Percentiles rank a stretch among this genome's conserved stretches.
phyloP scores from a whole-genome alignment of 2,329 filamentous ascomycete species.

The Blastomyces gilchristii region DNA sequence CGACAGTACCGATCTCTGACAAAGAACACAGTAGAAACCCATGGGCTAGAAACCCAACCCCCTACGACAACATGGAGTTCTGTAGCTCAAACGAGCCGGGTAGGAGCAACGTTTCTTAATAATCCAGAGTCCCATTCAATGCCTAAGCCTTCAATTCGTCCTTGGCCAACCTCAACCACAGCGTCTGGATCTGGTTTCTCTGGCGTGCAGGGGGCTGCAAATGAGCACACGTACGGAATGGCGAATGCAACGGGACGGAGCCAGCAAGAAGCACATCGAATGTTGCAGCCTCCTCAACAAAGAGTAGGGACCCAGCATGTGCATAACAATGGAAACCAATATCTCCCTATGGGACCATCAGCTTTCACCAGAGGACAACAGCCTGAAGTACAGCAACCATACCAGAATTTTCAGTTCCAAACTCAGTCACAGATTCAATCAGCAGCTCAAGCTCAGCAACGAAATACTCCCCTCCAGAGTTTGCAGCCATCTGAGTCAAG shows the following conservation, averaged over 20 bases:
- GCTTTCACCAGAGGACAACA: background rate
- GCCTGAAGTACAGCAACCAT: background rate
- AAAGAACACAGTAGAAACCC: constrained; percentile 12
- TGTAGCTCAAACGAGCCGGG: background rate
- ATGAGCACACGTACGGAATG: background rate
- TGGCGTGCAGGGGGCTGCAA: background rate
- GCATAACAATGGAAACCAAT: constrained; percentile 2
- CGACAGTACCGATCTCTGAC: constrained; percentile 4
- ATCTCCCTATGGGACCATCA: background rate
- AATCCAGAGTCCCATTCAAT: background rate
- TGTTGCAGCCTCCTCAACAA: background rate
- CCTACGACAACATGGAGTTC: background rate
- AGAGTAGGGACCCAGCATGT: background rate
- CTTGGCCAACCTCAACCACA: background rate
- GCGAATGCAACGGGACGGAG: background rate
- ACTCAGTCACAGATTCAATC: background rate
- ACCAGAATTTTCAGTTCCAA: background rate
- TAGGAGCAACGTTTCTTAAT: background rate
- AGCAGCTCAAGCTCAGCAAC: background rate
- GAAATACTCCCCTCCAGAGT: background rate
- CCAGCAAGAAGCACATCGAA: background rate
- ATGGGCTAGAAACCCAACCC: too few relatives aligned
- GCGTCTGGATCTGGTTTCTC: background rate
- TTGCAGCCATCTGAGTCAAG: background rate
- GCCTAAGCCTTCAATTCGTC: background rate